Evolutionary conservation across 768 basidiomycete genomes (phyloP), one percentile per base, ranked within the genome.

Genomic region (Clitopilus hobsonii): DNA sequence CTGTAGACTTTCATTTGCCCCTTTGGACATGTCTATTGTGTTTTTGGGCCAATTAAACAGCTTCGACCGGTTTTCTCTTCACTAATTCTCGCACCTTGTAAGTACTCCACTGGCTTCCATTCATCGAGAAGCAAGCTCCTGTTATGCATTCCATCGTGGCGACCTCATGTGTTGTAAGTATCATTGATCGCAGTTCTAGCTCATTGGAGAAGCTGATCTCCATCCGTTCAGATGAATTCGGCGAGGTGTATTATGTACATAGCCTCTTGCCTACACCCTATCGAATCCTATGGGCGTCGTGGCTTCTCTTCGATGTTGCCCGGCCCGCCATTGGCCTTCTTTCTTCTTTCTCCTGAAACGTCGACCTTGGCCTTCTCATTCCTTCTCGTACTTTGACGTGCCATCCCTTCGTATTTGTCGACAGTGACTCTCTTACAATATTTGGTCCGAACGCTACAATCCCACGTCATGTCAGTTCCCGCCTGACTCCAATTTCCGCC

Each of bases 401-500:
- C 57, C 62, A 60, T 63, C 49, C 51, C 54, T 56, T 58, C 30
- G 50, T 52, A 57, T 53, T 38, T 54, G 38, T 38, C 51, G 32
- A 56, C 49, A 47, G 62, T 61, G 63, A 54, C 51, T 51, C 54
- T 47, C 50, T 32, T 27, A 18, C 51, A 47, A 56, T 53, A 20
- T 41, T 51, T 53, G 38, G 49, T 49, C 62, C 60, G 58, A 65
- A 54, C 67, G 62, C 67, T 65, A 59, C 61, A 67, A 65, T 54
- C 64, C 66, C 65, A 73, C 68, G 71, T 74, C 72, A 74, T 69
- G 71, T 73, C 71, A 69, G 58, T 57, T 49, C 60, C 59, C 51
- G 52, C 57, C 60, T 27, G 51, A 45, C 54, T 57, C 58, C 57
- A 57, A 54, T 51, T 51, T 49, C 60, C 56, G 54, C 52, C 7